These are phyloP conservation scores for Schizosaccharomyces lindneri DNA, from an alignment of 805 yeast genomes.

Conservation along the genomic window DNA sequence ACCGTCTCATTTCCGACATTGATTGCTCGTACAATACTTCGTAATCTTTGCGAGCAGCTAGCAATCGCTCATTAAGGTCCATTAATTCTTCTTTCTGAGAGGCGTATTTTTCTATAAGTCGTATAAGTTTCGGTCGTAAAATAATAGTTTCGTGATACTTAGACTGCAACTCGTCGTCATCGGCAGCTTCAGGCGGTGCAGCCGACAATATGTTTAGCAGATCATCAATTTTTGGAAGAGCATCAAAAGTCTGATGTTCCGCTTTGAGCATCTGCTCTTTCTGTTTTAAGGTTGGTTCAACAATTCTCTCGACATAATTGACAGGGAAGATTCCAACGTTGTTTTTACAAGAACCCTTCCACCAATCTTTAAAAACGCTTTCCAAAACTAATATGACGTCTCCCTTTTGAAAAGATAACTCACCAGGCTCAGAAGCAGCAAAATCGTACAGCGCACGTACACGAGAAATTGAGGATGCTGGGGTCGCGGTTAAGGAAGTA, in stretches of 20 bases:
- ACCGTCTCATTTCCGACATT: background rate
- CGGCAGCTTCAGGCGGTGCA: conserved; percentile 18
- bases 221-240: conserved; percentile 39
- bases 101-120: conserved; percentile 52
- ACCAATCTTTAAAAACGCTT: conserved; percentile 80
- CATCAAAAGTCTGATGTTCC: conserved; percentile 30
- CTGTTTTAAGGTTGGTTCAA: conserved; percentile 40
- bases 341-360: conserved; percentile 71
- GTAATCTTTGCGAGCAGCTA: conserved; percentile 41
- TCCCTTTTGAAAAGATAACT: conserved; percentile 63
- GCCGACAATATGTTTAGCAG: conserved; percentile 31
- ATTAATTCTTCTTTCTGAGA: conserved; percentile 54
- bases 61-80: conserved; percentile 43
- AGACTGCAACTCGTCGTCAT: conserved; percentile 41
- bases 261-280: conserved; percentile 22
- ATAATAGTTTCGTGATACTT: conserved; percentile 51
- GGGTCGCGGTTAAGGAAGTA: conserved; percentile 1
- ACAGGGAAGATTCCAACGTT: conserved; percentile 72
- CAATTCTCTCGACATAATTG: conserved; percentile 65
- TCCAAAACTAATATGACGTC: conserved; percentile 74
- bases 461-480: conserved; percentile 22
- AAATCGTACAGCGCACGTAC: conserved; percentile 76
- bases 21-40: conserved; percentile 14
- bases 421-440: conserved; percentile 57
- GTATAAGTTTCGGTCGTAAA: conserved; percentile 48